Evolutionary conservation across 257 asterid genomes (phyloP), one percentile per base, ranked within the genome.

Genomic region (Striga asiatica): DNA sequence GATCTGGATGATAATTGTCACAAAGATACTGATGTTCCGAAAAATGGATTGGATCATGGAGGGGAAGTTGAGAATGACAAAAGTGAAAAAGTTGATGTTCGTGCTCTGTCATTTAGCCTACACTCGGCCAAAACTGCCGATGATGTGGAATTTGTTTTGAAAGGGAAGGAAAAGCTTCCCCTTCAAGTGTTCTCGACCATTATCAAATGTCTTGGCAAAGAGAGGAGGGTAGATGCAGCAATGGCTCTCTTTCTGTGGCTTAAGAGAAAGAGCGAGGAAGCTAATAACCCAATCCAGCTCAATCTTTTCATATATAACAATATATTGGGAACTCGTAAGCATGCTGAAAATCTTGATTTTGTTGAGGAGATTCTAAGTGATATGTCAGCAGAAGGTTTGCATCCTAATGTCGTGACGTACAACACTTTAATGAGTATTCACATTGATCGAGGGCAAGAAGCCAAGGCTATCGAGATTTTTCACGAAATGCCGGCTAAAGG

Each of bases 231-330:
- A 14, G 72, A 77, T 9, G 48, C 84, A 1, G 94, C 83, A 0
- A 52, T 88, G 76, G 89, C 88, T 59, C 75, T 88, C 37, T 81
- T 75, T n/a, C 77, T 82, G 57, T 92, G 97, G 98, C 92, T 92
- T 21, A 84, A 73, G 80, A 76, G 77, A 61, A 80, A 68, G 73
- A 76, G 78, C 54, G 71, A 66, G 32, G 84, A 75, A n/a, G 53
- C 43, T 7, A 68, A 58, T 66, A 55, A 72, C 47, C 27, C 78
- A 4, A n/a, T 78, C 14, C 66, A 34, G 55, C 84, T 71, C 9
- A 84, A 88, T 22, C 76, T 84, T 20, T 92, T 66, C 61, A 79
- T 92, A 64, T 88, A 82, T 50, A 91, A 91, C 75, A 78, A 82
- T 58, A 75, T 87, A 57, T 71, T 88, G 67, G 98, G 95, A 29